These are phyloP conservation scores for Cetradonia linearis DNA, from an alignment of 495 filamentous ascomycete species.

Conservation along the genomic window DNA sequence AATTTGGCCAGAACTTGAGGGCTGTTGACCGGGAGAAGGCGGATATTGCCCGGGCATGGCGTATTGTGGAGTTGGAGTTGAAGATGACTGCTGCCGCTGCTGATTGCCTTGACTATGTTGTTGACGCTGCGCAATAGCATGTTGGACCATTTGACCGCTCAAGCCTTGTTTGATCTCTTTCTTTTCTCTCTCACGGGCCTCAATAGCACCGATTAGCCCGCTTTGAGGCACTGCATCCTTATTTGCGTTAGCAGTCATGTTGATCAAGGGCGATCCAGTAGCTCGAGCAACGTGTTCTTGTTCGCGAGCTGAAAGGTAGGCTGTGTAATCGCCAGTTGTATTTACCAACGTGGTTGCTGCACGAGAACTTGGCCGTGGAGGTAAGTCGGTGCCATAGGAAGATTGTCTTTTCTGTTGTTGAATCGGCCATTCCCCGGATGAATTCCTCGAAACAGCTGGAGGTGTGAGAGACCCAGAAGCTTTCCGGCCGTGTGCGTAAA, in stretches of 20 bases:
- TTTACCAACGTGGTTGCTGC: slow-evolving; percentile 36
- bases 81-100: slow-evolving; percentile 34
- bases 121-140: slow-evolving; percentile 67
- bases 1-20: background rate
- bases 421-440: slow-evolving; percentile 48
- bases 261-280: slow-evolving; percentile 74
- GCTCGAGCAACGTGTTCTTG: slow-evolving; percentile 86
- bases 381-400: slow-evolving; percentile 33
- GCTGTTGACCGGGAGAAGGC: slow-evolving; percentile 18
- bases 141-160: slow-evolving; percentile 62
- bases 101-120: slow-evolving; percentile 43
- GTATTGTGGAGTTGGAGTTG: slow-evolving; percentile 21
- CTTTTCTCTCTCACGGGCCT: slow-evolving; percentile 64
- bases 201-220: slow-evolving; percentile 65
- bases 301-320: slow-evolving; percentile 77
- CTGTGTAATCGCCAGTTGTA: slow-evolving; percentile 42
- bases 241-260: slow-evolving; percentile 47
- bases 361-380: slow-evolving; percentile 43
- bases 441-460: slow-evolving; percentile 34
- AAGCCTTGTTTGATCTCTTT: slow-evolving; percentile 60
- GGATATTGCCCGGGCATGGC: slow-evolving; percentile 24
- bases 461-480: slow-evolving; percentile 33
- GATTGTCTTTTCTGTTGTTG: slow-evolving; percentile 26
- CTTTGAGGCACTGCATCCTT: slow-evolving; percentile 34
- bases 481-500: slow-evolving; percentile 33